These are phyloP conservation scores for Globisporangium echinulatum DNA, from an alignment of 352 stramenopile species.

Conservation along the genomic window DNA sequence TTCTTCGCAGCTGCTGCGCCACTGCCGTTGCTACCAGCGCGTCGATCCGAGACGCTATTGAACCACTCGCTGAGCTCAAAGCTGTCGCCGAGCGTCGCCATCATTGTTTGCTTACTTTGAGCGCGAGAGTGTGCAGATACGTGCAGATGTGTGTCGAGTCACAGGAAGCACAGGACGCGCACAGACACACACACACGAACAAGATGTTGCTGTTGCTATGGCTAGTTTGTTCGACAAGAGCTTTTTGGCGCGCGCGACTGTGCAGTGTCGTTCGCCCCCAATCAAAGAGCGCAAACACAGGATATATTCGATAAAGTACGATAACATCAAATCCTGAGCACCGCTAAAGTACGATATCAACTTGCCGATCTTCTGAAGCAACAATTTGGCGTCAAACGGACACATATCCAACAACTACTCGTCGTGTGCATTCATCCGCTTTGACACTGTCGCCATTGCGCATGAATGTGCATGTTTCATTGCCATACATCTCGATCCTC, in stretches of 20 bases:
- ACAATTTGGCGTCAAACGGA: too few species aligned
- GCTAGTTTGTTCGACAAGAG: background rate
- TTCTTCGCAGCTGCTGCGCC: slow-evolving; percentile 14
- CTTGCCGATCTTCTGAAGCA: too few species aligned
- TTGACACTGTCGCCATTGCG: too few species aligned
- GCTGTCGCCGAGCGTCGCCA: slow-evolving; percentile 38
- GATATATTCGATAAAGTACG: slow-evolving; percentile 22
- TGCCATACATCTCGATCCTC: too few species aligned
- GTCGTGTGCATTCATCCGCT: too few species aligned
- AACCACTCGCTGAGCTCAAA: slow-evolving; percentile 84
- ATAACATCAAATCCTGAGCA: background rate
- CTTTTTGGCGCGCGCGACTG: slow-evolving; percentile 10
- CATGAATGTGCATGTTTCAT: too few species aligned
- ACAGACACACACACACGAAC: too few species aligned
- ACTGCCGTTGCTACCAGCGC: slow-evolving; percentile 15
- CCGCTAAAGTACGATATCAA: background rate
- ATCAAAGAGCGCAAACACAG: slow-evolving; percentile 15
- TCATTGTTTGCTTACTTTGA: slow-evolving; percentile 1
- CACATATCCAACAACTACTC: too few species aligned
- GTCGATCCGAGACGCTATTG: slow-evolving; percentile 26
- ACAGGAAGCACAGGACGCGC: too few species aligned
- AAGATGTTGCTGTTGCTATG: background rate
- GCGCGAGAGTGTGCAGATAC: too few species aligned
- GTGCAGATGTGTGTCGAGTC: background rate
- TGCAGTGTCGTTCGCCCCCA: slow-evolving; percentile 4